phyloP scores from a whole-genome alignment of 805 yeast species.

The Candida boleticola region DNA sequence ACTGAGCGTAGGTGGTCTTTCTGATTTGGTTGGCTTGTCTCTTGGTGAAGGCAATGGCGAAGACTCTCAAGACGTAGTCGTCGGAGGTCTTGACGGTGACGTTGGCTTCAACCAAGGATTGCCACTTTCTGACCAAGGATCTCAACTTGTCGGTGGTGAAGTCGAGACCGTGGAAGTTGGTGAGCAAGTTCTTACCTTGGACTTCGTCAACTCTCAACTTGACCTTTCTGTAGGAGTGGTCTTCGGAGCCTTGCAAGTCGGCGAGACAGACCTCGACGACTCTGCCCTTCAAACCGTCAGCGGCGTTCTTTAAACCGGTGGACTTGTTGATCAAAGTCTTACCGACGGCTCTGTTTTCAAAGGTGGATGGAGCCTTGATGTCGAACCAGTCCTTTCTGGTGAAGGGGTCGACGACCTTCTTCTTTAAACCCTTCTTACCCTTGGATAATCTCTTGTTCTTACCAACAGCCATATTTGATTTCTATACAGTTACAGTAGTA shows the following conservation, averaged over 20 bases:
- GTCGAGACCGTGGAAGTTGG: conserved; percentile 98
- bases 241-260: conserved; percentile 95
- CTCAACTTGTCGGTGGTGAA: conserved; percentile 94
- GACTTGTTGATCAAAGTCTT: conserved; percentile 96
- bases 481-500: too few relatives aligned
- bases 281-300: conserved; percentile 95
- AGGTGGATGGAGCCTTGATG: conserved; percentile 95
- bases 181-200: conserved; percentile 93
- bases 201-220: conserved; percentile 96
- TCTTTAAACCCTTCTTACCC: conserved; percentile 94
- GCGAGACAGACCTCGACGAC: conserved; percentile 90
- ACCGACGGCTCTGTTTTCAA: conserved; percentile 95
- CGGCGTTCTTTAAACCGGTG: conserved; percentile 93
- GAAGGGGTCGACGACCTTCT: conserved; percentile 98
- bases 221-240: conserved; percentile 92
- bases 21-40: conserved; percentile 91
- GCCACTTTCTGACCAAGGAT: conserved; percentile 97
- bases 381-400: conserved; percentile 96
- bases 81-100: conserved; percentile 96
- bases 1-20: conserved; percentile 94
- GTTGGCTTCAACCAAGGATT: conserved; percentile 91
- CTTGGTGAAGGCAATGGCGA: conserved; percentile 96
- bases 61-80: conserved; percentile 90
- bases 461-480: conserved; percentile 68
- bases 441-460: conserved; percentile 81